Evolutionary conservation across 2,329 filamentous ascomycete genomes (phyloP).

Genomic region (Chrysoporthe cubensis): DNA sequence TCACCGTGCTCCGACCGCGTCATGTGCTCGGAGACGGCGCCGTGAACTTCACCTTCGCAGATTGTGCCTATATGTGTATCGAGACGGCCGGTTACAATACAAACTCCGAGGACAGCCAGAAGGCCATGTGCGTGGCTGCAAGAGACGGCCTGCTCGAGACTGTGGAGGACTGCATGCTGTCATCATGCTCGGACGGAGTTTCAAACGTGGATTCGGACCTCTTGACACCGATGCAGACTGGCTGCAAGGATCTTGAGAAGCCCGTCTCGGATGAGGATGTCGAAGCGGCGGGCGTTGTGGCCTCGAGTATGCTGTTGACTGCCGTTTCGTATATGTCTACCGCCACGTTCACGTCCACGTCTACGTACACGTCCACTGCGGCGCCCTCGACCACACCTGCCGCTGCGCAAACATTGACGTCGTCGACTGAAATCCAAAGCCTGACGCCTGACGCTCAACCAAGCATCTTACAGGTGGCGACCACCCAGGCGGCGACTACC

Average conservation of each 20-base stretch:
- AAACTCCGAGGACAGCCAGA: conserved; percentile 23
- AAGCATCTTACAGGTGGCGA: background rate
- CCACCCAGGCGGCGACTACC: background rate
- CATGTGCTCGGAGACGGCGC: conserved; percentile 15
- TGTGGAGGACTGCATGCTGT: conserved; percentile 16
- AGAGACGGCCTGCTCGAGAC: conserved; percentile 22
- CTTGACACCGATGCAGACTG: conserved; percentile 24
- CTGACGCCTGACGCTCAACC: background rate
- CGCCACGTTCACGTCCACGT: background rate
- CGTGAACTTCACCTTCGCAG: conserved; percentile 24
- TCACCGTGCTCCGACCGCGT: conserved; percentile 12
- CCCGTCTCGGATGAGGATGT: conserved; percentile 23
- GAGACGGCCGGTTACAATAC: conserved; percentile 19
- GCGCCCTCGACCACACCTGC: background rate
- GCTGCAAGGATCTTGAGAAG: conserved; percentile 26
- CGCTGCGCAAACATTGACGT: background rate
- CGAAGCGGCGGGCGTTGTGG: conserved; percentile 15
- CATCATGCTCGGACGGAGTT: conserved; percentile 17
- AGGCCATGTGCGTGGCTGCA: conserved; percentile 25
- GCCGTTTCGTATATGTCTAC: background rate
- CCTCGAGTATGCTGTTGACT: conserved; percentile 4
- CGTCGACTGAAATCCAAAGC: conserved; percentile 2
- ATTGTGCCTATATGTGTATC: conserved; percentile 24
- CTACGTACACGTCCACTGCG: conserved; percentile 6
- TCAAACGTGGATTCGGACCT: conserved; percentile 15